Percentiles rank a stretch among this genome's conserved stretches.
These are phyloP conservation scores for Starmerella floricola DNA, from an alignment of 805 yeast genomes.

Conservation along the genomic window DNA sequence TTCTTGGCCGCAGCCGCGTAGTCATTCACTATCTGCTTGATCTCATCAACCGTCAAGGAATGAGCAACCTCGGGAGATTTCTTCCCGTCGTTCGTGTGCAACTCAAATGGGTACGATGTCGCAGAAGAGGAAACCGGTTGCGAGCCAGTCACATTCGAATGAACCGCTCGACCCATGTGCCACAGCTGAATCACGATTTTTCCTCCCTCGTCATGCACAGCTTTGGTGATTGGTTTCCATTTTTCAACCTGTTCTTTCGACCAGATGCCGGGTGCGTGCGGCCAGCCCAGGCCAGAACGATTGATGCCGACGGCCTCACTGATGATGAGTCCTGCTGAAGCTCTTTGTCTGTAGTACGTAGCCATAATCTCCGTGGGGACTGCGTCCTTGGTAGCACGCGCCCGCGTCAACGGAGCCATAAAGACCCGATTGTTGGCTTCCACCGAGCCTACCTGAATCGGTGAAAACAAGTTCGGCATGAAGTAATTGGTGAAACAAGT, in stretches of 20 bases:
- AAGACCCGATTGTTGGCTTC: conserved; percentile 32
- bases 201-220: conserved; percentile 24
- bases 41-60: conserved; percentile 36
- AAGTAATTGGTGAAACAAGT: too few relatives aligned
- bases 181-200: conserved; percentile 18
- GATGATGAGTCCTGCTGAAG: conserved; percentile 37
- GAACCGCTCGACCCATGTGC: conserved; percentile 20
- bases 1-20: conserved; percentile 43
- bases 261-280: conserved; percentile 25
- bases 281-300: conserved; percentile 35
- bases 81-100: conserved; percentile 13
- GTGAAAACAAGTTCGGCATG: conserved; percentile 24
- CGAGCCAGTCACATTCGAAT: conserved; percentile 12
- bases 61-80: conserved; percentile 22
- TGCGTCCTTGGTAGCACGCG: conserved; percentile 27
- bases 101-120: not conserved
- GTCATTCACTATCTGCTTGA: conserved; percentile 33
- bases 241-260: conserved; percentile 25
- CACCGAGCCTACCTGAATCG: conserved; percentile 29
- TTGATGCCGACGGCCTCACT: conserved; percentile 47
- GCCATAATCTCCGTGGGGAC: conserved; percentile 37
- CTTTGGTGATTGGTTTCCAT: conserved; percentile 30
- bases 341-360: conserved; percentile 45
- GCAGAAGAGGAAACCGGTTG: conserved; percentile 13
- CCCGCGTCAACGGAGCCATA: conserved; percentile 41